phyloP scores from a whole-genome alignment of 805 yeast species.

The Candida coquimbonensis region DNA sequence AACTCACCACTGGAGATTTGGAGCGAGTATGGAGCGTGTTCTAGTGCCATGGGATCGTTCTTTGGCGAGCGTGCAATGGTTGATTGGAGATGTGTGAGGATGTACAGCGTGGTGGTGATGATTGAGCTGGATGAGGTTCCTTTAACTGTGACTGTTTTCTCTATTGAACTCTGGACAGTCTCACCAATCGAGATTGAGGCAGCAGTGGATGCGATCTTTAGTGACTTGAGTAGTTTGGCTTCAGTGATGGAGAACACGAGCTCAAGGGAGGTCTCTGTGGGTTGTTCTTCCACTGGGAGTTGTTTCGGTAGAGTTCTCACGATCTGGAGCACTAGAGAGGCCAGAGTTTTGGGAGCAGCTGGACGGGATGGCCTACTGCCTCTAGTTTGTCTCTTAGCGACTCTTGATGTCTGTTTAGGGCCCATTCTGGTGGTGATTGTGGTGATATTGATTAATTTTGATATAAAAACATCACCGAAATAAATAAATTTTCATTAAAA shows the following conservation, averaged over 20 bases:
- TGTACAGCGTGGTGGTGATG: not conserved
- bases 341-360: not conserved
- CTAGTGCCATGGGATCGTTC: not conserved
- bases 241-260: constrained; percentile 2
- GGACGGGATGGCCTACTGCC: not conserved
- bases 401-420: not conserved
- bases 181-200: not conserved
- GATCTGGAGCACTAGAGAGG: not conserved
- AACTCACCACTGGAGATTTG: not conserved
- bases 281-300: not conserved
- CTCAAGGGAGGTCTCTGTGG: not conserved
- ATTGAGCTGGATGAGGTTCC: not conserved
- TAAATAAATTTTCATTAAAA: no score
- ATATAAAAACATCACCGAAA: no score
- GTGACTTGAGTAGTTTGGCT: not conserved
- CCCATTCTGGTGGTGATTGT: not conserved
- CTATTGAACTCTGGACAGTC: constrained; percentile 3
- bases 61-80: not conserved
- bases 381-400: not conserved
- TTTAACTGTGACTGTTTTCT: constrained; percentile 1
- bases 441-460: no score
- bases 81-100: constrained; percentile 1
- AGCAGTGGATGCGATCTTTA: not conserved
- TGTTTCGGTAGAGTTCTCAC: not conserved
- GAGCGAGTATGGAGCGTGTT: not conserved